Percentiles rank a stretch among this genome's conserved stretches.
phyloP scores from a whole-genome alignment of 116 monocot species.

The Cymodocea nodosa region DNA sequence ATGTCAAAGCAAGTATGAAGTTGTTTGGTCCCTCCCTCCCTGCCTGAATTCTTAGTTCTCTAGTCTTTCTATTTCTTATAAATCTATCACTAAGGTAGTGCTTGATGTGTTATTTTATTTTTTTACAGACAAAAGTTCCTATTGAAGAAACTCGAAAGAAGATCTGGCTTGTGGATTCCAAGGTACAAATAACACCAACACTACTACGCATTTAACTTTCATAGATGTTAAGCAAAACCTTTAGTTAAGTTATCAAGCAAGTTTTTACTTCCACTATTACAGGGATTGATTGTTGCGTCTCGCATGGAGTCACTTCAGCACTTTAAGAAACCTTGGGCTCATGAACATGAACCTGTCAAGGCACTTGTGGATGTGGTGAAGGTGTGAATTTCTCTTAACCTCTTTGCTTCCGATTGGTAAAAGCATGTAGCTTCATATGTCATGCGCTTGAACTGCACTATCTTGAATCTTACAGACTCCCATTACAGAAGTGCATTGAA shows the following conservation, averaged over 20 bases:
- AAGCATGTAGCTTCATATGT: no score
- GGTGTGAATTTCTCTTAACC: constrained; percentile 24
- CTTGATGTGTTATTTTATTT: not conserved
- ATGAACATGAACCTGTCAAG: constrained; percentile 72
- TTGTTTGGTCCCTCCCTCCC: not conserved
- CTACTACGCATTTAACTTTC: no score
- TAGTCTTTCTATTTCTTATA: not conserved
- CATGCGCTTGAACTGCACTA: no score
- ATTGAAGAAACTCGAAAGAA: constrained; percentile 70
- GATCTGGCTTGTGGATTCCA: constrained; percentile 89
- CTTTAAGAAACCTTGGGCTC: constrained; percentile 93
- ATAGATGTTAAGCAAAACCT: no score
- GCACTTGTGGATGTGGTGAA: constrained; percentile 6
- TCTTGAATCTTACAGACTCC: no score
- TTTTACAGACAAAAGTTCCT: constrained; percentile 48
- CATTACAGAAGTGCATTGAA: no score
- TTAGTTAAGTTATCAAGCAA: not conserved
- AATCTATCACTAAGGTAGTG: not conserved
- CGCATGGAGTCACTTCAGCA: constrained; percentile 74
- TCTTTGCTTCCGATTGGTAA: not conserved
- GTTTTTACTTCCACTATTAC: not conserved
- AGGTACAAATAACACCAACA: constrained; percentile 22
- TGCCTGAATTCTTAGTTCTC: not conserved
- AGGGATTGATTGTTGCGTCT: constrained; percentile 85
- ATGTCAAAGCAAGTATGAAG: constrained; percentile 64